phyloP scores from a whole-genome alignment of 2,329 filamentous ascomycete genomes.

The Sporothrix sp. region DNA sequence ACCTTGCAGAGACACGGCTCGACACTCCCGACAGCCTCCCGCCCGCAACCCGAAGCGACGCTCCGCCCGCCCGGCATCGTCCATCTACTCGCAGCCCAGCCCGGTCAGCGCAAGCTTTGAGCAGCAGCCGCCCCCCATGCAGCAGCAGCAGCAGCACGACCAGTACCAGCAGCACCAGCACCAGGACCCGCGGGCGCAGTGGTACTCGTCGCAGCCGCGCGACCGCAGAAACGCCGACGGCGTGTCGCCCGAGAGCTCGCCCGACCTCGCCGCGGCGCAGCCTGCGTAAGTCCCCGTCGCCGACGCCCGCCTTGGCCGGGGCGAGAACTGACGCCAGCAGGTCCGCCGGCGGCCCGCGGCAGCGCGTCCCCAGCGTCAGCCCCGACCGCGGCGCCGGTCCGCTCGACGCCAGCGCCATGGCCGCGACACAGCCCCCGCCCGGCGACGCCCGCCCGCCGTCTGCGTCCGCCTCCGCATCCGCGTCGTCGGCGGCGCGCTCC shows the following conservation, averaged over 20 bases:
- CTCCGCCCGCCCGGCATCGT: slow-evolving; percentile 43
- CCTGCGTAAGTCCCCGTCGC: slow-evolving; percentile 31
- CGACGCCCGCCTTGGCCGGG: not conserved
- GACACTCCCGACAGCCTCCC: slow-evolving; percentile 22
- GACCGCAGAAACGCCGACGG: slow-evolving; percentile 21
- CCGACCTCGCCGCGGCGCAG: slow-evolving; percentile 32
- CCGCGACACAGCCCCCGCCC: slow-evolving; percentile 13
- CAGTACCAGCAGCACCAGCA: slow-evolving; percentile 2
- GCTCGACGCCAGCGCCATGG: too few species aligned
- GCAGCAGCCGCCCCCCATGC: slow-evolving; percentile 17
- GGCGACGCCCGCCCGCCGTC: slow-evolving; percentile 1
- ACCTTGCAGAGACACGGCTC: slow-evolving; percentile 23
- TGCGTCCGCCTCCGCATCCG: too few species aligned
- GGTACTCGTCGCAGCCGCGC: slow-evolving; percentile 12
- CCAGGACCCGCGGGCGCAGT: not conserved
- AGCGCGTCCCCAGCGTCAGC: too few species aligned
- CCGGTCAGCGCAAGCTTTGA: slow-evolving; percentile 29
- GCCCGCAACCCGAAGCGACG: slow-evolving; percentile 29
- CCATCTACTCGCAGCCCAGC: slow-evolving; percentile 51
- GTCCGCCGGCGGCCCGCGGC: too few species aligned
- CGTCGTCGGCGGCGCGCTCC: too few species aligned
- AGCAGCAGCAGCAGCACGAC: not conserved
- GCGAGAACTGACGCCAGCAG: not conserved
- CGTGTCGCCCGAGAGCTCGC: slow-evolving; percentile 49
- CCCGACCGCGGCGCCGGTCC: too few species aligned